Evolutionary conservation across 768 basidiomycete species (phyloP).

Genomic region (Agrocybe pediades): DNA sequence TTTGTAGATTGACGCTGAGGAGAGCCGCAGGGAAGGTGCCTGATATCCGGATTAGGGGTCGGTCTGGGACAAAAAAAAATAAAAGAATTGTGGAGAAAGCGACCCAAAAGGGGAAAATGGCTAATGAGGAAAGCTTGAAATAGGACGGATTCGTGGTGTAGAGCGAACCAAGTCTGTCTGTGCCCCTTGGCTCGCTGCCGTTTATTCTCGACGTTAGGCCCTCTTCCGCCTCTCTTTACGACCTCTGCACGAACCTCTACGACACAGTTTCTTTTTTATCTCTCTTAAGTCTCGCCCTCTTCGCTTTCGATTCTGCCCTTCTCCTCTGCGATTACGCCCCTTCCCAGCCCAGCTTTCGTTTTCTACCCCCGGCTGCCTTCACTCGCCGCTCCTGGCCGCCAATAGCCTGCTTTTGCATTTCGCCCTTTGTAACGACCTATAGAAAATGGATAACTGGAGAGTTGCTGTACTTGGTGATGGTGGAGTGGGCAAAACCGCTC

Average conservation of each 20-base stretch:
- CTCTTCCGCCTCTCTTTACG: slow-evolving; percentile 52
- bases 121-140: slow-evolving; percentile 31
- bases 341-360: too few species aligned
- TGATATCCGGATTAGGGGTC: slow-evolving; percentile 11
- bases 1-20: slow-evolving; percentile 5
- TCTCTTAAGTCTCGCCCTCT: slow-evolving; percentile 33
- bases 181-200: slow-evolving; percentile 33
- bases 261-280: slow-evolving; percentile 54
- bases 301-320: slow-evolving; percentile 20
- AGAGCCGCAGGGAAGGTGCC: slow-evolving; percentile 10
- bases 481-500: slow-evolving; percentile 95
- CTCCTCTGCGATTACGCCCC: slow-evolving; percentile 16
- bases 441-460: slow-evolving; percentile 90
- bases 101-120: slow-evolving; percentile 9
- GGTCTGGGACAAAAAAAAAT: slow-evolving; percentile 11
- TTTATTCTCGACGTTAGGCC: slow-evolving; percentile 28
- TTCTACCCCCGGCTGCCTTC: slow-evolving; percentile 4
- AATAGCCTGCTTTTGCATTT: slow-evolving; percentile 1
- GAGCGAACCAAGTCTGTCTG: slow-evolving; percentile 33
- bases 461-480: slow-evolving; percentile 96
- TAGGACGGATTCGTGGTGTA: slow-evolving; percentile 34
- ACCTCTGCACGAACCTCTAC: slow-evolving; percentile 67
- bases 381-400: not conserved
- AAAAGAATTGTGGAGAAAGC: slow-evolving; percentile 6
- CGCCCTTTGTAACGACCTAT: slow-evolving; percentile 17